phyloP scores from a whole-genome alignment of 1,284 basidiomycete genomes.

The Sutorius eximius region DNA sequence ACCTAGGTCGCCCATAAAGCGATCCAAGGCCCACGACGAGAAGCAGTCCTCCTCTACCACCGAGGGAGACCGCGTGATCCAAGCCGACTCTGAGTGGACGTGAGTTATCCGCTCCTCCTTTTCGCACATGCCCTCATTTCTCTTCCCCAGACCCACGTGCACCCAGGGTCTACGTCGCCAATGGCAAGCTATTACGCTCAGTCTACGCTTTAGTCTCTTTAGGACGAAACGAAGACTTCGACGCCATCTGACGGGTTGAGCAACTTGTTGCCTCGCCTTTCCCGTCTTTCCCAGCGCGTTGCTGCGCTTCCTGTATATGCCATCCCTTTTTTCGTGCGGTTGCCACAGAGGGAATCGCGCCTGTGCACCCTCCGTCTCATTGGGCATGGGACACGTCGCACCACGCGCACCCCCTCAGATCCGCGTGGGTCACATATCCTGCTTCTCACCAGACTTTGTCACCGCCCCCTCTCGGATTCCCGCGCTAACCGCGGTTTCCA shows the following conservation, averaged over 20 bases:
- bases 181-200: slow-evolving; percentile 57
- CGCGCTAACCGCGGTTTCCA: slow-evolving; percentile 20
- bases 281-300: slow-evolving; percentile 11
- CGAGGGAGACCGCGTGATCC: slow-evolving; percentile 15
- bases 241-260: slow-evolving; percentile 32
- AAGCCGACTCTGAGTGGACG: slow-evolving; percentile 38
- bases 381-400: slow-evolving; percentile 24
- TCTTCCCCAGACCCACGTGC: slow-evolving; percentile 51
- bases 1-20: slow-evolving; percentile 24
- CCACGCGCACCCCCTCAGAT: slow-evolving; percentile 23
- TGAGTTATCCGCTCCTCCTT: slow-evolving; percentile 26
- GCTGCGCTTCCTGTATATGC: slow-evolving; percentile 23
- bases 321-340: slow-evolving; percentile 21
- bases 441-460: slow-evolving; percentile 19
- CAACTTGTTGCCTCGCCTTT: not conserved
- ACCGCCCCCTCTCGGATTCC: slow-evolving; percentile 23
- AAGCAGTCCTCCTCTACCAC: slow-evolving; percentile 16
- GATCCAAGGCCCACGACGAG: slow-evolving; percentile 28
- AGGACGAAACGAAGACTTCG: slow-evolving; percentile 51
- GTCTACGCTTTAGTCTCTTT: slow-evolving; percentile 57
- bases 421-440: slow-evolving; percentile 20
- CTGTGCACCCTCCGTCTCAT: slow-evolving; percentile 14
- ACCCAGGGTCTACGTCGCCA: slow-evolving; percentile 50
- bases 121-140: not conserved
- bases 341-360: slow-evolving; percentile 26